A percentile compares a stretch with the other conserved stretches of the same genome.
These are phyloP conservation scores for Fusarium buharicum DNA, from an alignment of 2,329 filamentous ascomycete genomes.

Conservation along the genomic window DNA sequence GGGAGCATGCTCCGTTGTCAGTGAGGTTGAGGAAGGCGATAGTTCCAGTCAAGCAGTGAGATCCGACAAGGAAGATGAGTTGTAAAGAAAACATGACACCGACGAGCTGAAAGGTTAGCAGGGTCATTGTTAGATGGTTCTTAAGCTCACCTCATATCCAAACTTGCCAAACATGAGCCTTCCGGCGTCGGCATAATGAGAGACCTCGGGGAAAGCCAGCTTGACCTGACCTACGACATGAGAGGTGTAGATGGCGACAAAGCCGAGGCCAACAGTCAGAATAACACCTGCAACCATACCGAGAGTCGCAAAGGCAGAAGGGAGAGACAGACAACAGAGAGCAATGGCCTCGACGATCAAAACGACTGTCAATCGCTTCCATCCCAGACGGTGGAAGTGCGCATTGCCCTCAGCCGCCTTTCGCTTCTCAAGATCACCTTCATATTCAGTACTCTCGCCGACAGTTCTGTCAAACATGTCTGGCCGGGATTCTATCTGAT, in stretches of 20 bases:
- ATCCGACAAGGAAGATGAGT: conserved; percentile 75
- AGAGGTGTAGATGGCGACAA: conserved; percentile 60
- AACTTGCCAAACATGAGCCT: conserved; percentile 68
- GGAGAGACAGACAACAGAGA: conserved; percentile 63
- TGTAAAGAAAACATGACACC: conserved; percentile 71
- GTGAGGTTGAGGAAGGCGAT: conserved; percentile 75
- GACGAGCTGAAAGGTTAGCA: conserved; percentile 53
- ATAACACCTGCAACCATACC: conserved; percentile 64
- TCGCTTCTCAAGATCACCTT: conserved; percentile 58
- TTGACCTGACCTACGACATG: conserved; percentile 61
- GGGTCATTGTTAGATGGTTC: too few species aligned
- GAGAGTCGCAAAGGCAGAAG: conserved; percentile 62
- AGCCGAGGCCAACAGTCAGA: conserved; percentile 55
- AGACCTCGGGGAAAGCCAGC: conserved; percentile 64
- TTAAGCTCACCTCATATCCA: conserved; percentile 60
- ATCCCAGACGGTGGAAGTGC: conserved; percentile 64
- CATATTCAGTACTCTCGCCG: conserved; percentile 54
- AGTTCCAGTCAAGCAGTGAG: conserved; percentile 76
- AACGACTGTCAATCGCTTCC: conserved; percentile 66
- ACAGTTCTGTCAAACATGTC: conserved; percentile 46
- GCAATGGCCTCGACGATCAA: conserved; percentile 68
- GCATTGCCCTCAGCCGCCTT: conserved; percentile 58
- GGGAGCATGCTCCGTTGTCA: conserved; percentile 60
- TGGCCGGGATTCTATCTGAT: conserved; percentile 18
- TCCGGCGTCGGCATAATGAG: conserved; percentile 75